Evolutionary conservation across 805 yeast species (phyloP), one percentile per base, ranked within the genome.

Genomic region (Nakazawaea ernobii): DNA sequence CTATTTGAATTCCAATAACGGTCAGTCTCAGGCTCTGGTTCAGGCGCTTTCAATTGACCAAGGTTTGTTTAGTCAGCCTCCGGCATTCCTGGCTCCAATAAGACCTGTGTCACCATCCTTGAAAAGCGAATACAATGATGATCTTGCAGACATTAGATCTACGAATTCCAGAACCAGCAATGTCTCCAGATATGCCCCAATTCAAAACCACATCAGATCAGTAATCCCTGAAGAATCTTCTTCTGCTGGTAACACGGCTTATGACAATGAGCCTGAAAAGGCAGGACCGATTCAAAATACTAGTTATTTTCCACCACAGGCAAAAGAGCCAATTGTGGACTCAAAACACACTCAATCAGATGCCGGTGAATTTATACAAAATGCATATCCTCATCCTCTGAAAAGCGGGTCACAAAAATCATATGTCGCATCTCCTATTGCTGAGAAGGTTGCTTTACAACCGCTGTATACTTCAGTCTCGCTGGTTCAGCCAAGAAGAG

Each of bases 131-230:
- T 33, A 40, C 35, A 37, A 42, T n/a, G 46, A 46, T 28, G 42
- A 40, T 14, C 11, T 32, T 2, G 42, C 46, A 4, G 46, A 46
- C 13, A 28, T 40, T 6, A 45, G 49, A 45, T 45, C 49, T 3
- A 45, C 36, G 6, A 29, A 27, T 8, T 42, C 46, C 3, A 42
- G 32, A 24, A n/a, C 39, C 8, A 42, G 46, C 10, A 36, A 35
- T 30, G 24, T 17, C 9, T 46, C 49, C 13, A 46, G 33, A 28
- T 46, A 46, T 42, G 46, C 49, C 6, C 49, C 49, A 10, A 8
- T 40, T 11, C 27, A 30, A 20, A 15, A 5, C 6, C 38, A 15
- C 7, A 24, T 10, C 8, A 35, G 24, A 3, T 28, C 29, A 33
- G 24, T 29, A 8, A 35, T 42, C 2, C 30, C 39, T 20, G 45